Evolutionary conservation across 495 filamentous ascomycete species (phyloP), one percentile per base, ranked within the genome.

Genomic region (Hypoxylon fragiforme): DNA sequence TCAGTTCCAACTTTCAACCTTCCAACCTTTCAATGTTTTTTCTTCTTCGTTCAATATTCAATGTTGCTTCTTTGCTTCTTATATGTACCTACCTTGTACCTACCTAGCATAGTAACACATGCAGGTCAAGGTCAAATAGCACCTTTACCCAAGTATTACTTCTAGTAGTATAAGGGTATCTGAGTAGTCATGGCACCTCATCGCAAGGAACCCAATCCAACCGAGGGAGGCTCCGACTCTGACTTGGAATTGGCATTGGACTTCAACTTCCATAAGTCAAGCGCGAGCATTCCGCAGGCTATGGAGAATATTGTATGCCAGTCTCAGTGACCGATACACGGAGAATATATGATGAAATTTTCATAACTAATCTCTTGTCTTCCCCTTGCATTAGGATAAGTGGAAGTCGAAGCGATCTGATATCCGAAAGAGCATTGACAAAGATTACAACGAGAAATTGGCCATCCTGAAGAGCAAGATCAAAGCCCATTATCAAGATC

Each of bases 301-400:
- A 54, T 63, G 54, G 34, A 51, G 44, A 58, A 22, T 44, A 63
- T 63, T 13, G 59, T 63, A 63, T 24, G 59, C 19, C 11, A 18
- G 22, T 47, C 16, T 21, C 21, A 4, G 8, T 12, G 31, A 6
- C 2, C 4, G 4, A 34, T n/a, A 34, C 9, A 9, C 24, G 24
- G 4, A 4, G 24, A 28, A 28, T 28, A 4, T 28, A 9, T 9
- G 24, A 19, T 3, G 8, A 30, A 16, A 30, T 9, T 9, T 14
- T 28, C 4, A 0, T 38, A 21, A 21, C 54, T 63, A 15, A 62
- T 13, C 2, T 32, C 19, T 37, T 37, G 16, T n/a, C 36, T 15
- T 16, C 7, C 13, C 9, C 28, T 14, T 28, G 2, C 11, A 16
- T 31, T 13, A 63, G 59, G 59, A 63, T 31, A 58, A 50, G 16